These are phyloP conservation scores for Epichloe amarillans DNA, from an alignment of 2,329 filamentous ascomycete species.

Conservation along the genomic window DNA sequence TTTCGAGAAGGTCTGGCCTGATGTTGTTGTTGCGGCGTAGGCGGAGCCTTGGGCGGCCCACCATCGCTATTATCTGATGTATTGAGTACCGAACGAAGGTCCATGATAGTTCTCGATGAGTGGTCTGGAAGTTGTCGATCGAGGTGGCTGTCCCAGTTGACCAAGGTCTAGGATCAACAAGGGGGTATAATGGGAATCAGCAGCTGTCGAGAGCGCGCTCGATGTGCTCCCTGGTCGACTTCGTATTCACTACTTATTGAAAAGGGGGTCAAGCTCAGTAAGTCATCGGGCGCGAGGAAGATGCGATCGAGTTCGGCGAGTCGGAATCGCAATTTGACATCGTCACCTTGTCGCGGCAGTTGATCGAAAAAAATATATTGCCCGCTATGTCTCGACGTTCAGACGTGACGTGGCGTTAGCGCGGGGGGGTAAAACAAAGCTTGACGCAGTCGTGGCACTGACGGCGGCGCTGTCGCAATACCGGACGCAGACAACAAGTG, in stretches of 20 bases:
- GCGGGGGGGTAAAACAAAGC: conserved; percentile 1
- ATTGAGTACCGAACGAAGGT: conserved; percentile 42
- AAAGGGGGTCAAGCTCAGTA: background rate
- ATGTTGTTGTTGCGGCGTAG: conserved; percentile 17
- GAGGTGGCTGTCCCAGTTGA: background rate
- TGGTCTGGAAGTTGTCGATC: background rate
- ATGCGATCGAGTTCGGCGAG: conserved; percentile 8
- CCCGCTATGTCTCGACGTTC: background rate
- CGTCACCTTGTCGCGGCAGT: conserved; percentile 8
- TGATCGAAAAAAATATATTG: background rate
- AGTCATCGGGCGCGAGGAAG: conserved; percentile 6
- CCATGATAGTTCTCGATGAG: conserved; percentile 24
- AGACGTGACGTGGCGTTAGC: conserved; percentile 1
- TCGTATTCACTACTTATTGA: background rate
- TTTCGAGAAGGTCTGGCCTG: conserved; percentile 23
- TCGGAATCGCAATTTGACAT: conserved; percentile 14
- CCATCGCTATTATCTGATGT: conserved; percentile 32
- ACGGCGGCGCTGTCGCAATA: background rate
- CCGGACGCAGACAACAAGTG: background rate
- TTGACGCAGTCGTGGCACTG: background rate
- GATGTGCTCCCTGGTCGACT: background rate
- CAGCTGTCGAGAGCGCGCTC: background rate
- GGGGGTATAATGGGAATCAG: background rate
- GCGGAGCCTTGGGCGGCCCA: conserved; percentile 20
- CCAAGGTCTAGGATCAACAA: background rate